Conservation (phyloP, 768 basidiomycete species). For the Mycena kentingensis region DNA sequence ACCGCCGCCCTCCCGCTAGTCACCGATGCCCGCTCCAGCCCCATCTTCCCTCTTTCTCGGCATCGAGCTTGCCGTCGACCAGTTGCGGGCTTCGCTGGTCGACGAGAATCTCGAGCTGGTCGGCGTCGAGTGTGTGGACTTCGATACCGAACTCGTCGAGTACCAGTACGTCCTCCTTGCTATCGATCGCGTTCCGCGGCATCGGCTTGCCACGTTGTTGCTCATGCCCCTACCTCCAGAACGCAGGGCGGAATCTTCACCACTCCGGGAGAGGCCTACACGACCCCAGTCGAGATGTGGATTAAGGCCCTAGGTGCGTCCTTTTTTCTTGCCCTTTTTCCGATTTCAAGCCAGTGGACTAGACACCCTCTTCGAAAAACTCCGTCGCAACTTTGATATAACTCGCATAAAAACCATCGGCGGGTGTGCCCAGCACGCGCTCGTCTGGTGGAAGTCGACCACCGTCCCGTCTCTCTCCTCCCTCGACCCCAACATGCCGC, state of each 20-base stretch:
- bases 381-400: constrained; percentile 69
- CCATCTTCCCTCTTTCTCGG: constrained; percentile 73
- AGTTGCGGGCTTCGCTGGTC: constrained; percentile 79
- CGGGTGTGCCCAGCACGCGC: constrained; percentile 78
- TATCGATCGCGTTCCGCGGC: constrained; percentile 17
- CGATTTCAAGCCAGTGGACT: no score
- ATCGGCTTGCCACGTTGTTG: no score
- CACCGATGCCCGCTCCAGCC: no score
- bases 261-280: constrained; percentile 83
- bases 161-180: constrained; percentile 64
- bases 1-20: no score
- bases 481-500: constrained; percentile 68
- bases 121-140: constrained; percentile 81
- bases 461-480: constrained; percentile 72
- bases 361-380: constrained; percentile 79
- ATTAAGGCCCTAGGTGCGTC: constrained; percentile 78
- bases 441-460: constrained; percentile 88
- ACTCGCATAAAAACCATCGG: constrained; percentile 73
- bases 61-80: constrained; percentile 83
- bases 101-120: constrained; percentile 82
- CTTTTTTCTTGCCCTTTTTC: constrained; percentile 26
- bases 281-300: constrained; percentile 91
- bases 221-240: constrained; percentile 40
- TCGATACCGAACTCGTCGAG: constrained; percentile 77
- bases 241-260: constrained; percentile 88